phyloP scores from a whole-genome alignment of 1,139 yeast genomes.

The Nakaseomyces delphensis region DNA sequence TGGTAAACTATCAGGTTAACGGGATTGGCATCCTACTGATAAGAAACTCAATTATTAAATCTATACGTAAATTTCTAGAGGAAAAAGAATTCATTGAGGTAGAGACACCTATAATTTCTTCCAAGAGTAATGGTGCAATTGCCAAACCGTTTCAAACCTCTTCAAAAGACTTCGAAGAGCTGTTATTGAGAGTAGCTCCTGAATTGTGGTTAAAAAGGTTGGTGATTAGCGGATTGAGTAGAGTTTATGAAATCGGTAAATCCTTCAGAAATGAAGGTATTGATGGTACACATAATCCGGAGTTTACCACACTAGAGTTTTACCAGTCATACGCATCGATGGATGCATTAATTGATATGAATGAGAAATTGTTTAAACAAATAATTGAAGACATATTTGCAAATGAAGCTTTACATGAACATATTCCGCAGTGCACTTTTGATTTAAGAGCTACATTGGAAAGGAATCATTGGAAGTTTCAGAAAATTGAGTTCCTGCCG shows the following conservation, averaged over 20 bases:
- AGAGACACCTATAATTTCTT: conserved; percentile 74
- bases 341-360: conserved; percentile 63
- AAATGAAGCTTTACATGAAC: conserved; percentile 7
- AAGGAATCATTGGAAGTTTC: conserved; percentile 23
- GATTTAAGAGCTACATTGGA: conserved; percentile 39
- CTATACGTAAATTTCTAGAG: conserved; percentile 51
- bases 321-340: conserved; percentile 94
- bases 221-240: conserved; percentile 75
- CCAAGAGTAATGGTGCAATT: conserved; percentile 75
- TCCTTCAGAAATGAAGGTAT: conserved; percentile 88
- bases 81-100: conserved; percentile 64
- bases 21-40: conserved; percentile 41
- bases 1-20: conserved; percentile 65
- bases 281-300: conserved; percentile 96
- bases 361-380: conserved; percentile 47
- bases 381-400: conserved; percentile 26
- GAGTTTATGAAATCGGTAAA: conserved; percentile 77
- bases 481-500: conserved; percentile 50
- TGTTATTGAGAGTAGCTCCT: conserved; percentile 82
- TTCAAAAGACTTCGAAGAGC: conserved; percentile 35
- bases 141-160: conserved; percentile 72
- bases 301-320: conserved; percentile 95
- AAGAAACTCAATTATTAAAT: conserved; percentile 45
- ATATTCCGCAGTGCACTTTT: conserved; percentile 19
- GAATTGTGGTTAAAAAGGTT: conserved; percentile 86